Evolutionary conservation across 2,329 filamentous ascomycete species (phyloP).

Genomic region (Pestalotiopsis sp.): DNA sequence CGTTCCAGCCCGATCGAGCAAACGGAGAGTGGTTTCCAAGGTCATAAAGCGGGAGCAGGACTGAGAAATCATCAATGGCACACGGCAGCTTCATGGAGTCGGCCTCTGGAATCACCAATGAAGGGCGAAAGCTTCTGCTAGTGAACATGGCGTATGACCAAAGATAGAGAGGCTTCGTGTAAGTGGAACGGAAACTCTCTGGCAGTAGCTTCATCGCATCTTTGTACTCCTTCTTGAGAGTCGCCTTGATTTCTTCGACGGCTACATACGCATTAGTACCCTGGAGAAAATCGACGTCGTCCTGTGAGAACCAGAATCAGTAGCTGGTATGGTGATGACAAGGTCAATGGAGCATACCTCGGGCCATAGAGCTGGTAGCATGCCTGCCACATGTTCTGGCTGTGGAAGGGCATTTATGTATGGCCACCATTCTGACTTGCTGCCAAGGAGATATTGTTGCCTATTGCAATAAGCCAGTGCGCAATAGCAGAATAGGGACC

Average conservation of each 20-base stretch:
- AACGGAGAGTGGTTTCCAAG: slow-evolving; percentile 69
- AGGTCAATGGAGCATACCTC: slow-evolving; percentile 23
- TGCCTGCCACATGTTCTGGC: slow-evolving; percentile 48
- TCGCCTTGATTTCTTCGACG: slow-evolving; percentile 41
- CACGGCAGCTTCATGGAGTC: slow-evolving; percentile 35
- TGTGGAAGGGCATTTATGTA: slow-evolving; percentile 68
- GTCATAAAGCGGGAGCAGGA: slow-evolving; percentile 71
- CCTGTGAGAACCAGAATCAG: slow-evolving; percentile 17
- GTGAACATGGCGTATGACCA: slow-evolving; percentile 68
- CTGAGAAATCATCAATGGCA: slow-evolving; percentile 60
- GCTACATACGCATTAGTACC: slow-evolving; percentile 32
- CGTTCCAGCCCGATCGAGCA: slow-evolving; percentile 56
- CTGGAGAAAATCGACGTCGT: slow-evolving; percentile 55
- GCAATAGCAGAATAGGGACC: background rate
- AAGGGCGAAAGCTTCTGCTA: slow-evolving; percentile 64
- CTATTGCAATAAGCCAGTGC: background rate
- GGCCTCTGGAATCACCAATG: slow-evolving; percentile 49
- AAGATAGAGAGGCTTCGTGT: slow-evolving; percentile 54
- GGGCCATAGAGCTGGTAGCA: slow-evolving; percentile 66
- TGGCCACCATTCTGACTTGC: slow-evolving; percentile 64
- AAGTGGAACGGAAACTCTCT: slow-evolving; percentile 32
- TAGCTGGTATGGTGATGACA: background rate
- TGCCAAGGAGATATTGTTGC: slow-evolving; percentile 61
- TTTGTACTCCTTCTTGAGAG: slow-evolving; percentile 47
- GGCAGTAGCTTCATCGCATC: slow-evolving; percentile 40